Percentiles rank a stretch among this genome's conserved stretches.
Evolutionary conservation across 1,139 yeast genomes (phyloP).

Genomic region (Hansenula lynferdii): DNA sequence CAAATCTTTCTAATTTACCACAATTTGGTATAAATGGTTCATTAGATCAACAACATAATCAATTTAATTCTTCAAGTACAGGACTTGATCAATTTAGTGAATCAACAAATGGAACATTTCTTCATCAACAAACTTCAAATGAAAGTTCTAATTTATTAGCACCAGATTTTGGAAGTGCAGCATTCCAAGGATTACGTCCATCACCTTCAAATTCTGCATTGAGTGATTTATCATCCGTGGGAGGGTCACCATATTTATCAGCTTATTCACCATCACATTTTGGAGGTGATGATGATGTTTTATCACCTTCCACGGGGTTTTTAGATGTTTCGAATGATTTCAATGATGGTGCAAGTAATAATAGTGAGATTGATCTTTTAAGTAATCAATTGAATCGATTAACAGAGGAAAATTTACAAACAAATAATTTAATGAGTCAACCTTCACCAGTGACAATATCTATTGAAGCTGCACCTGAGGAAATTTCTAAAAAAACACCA

Average conservation of each 20-base stretch:
- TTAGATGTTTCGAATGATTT: slow-evolving; percentile 7
- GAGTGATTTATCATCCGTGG: slow-evolving; percentile 15
- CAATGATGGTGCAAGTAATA: slow-evolving; percentile 1
- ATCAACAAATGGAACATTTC: not conserved
- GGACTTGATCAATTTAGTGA: not conserved
- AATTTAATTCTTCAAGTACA: not conserved
- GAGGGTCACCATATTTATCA: slow-evolving; percentile 17
- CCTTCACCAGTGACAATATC: slow-evolving; percentile 12
- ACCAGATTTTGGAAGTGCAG: slow-evolving; percentile 2
- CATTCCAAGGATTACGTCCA: slow-evolving; percentile 12
- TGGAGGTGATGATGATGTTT: slow-evolving; percentile 10
- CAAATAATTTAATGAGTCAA: slow-evolving; percentile 2
- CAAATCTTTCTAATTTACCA: not conserved
- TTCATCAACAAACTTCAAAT: not conserved
- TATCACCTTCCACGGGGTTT: slow-evolving; percentile 3
- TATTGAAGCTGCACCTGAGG: slow-evolving; percentile 18
- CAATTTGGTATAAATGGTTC: not conserved
- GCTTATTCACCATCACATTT: slow-evolving; percentile 16
- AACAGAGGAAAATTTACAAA: slow-evolving; percentile 4
- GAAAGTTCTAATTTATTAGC: not conserved
- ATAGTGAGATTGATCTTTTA: slow-evolving; percentile 11
- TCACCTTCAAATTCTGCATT: slow-evolving; percentile 5
- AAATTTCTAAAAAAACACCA: slow-evolving; percentile 9
- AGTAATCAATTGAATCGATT: slow-evolving; percentile 8
- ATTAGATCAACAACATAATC: not conserved